Evolutionary conservation across 2,329 filamentous ascomycete genomes (phyloP), one percentile per base, ranked within the genome.

Genomic region (Nannizzia gypsea): DNA sequence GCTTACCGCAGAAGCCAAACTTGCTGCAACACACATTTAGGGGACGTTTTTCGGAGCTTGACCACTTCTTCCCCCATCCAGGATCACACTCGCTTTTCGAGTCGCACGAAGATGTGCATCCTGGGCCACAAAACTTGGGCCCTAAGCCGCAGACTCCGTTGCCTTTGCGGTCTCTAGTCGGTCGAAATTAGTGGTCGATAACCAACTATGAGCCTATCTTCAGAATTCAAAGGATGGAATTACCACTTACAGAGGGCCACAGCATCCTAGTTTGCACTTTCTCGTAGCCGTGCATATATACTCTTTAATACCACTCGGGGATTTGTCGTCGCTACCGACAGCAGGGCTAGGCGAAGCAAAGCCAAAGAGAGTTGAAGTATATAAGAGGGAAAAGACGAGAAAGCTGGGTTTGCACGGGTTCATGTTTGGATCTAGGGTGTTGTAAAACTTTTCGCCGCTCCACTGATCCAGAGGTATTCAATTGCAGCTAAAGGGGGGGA

Each of bases 11-110:
- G 50, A 71, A 74, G 1, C 73, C 72, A 22, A 60, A 70, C 9
- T 68, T 58, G 24, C 62, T 66, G 57, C 72, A 75, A 63, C 73
- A 75, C 0, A 74, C 72, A 9, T 74, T 72, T 0, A 74, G 63
- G 1, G 72, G 72, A 52, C 72, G 74, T 5, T 63, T 63, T 20
- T 58, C 26, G 1, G 62, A 56, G 34, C 63, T 52, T 15, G 64
- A 66, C 34, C 63, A 72, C 42, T 68, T 46, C 1, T 60, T 28
- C 0, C 69, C 70, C 63, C 64, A 69, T 2, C 68, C 69, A 2
- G 70, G 69, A 26, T 73, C 64, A 48, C 71, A 73, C 22, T 70
- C 66, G 0, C 63, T 60, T 22, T 69, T 69, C 28, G 60, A 54
- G 24, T 63, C 38, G 20, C 72, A 73, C 22, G 59, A 63, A 11